Base-by-base conservation (phyloP, 208 protist genomes). In the Tritrichomonas musculus region DNA sequence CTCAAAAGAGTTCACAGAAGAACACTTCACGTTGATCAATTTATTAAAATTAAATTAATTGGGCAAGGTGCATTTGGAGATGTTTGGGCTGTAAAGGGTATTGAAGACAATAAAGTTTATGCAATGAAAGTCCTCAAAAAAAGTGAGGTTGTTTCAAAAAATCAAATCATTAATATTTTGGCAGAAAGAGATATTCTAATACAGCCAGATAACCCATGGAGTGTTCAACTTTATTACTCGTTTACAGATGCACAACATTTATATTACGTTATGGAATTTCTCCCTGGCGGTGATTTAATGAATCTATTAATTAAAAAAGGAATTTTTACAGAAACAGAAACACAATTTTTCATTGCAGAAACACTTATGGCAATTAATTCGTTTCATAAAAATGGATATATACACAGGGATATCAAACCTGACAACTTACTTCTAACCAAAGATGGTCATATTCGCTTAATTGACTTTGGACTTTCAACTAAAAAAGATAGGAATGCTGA, bases 211-310 rank as follows among this genome's bases (percentile, higher is more conserved):
- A 95, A 93, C 77, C 92, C 93, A 53, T 96, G 95, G 95, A 73
- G 97, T 5, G 96, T 97, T 0, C 94, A 95, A 60, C 75, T 97
- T 0, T 94, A 95, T 64, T 96, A 95, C 49, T 96, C 95, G 2
- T 97, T 97, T 72, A 94, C 93, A 82, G 96, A 97, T 75, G 65
- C 65, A 0, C 41, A 95, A 44, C 95, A 95, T 92, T 77, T 97
- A 0, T 97, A 97, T 88, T 92, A 97, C 3, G 92, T 97, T 17
- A 97, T 97, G 96, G 96, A 97, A 75, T 97, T 96, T 93, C n/a
- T 96, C 30, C 95, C 93, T 47, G 96, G 96, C 50, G 96, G 96
- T 50, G 96, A 97, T 95, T 92, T 97, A 82, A 97, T 97, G 96
- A 94, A 92, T 0, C 36, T 97, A 13, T 80, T 97, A 41, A 96